Evolutionary conservation across 169 alveolate genomes (phyloP), one percentile per base, ranked within the genome.

Genomic region (Sarcocystis neurona): DNA sequence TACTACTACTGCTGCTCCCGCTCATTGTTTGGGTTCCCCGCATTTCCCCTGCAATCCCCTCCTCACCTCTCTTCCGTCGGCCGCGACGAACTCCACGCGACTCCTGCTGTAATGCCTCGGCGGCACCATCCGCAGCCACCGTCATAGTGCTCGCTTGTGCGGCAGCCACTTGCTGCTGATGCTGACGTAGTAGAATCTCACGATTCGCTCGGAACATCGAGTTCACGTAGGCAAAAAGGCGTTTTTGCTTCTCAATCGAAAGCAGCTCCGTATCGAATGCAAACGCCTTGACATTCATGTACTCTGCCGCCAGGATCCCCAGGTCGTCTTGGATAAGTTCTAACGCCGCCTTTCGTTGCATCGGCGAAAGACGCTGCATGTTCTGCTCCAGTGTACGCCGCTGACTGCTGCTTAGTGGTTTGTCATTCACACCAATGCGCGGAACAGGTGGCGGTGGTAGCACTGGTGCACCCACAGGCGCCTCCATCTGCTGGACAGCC

Each of bases 241-340:
- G 93, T 79, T 94, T 92, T 85, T 95, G 97, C 63, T 95, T 94
- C 87, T 95, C 97, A 12, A 95, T 93, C 32, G 97, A 94, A 58
- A 95, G 93, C 84, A 95, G 86, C 63, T 92, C 97, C 4, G 96
- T 94, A 86, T 95, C 97, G 85, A 95, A 94, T 30, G 93, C 79
- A 89, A 95, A 95, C 60, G 89, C 63, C 50, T 84, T 90, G 88
- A 94, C 97, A 87, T 89, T 77, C 94, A 93, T 94, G 79, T 94
- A 93, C 90, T 87, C 92, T 66, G 94, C 97, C 34, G 97, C 97
- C 44, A 95, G 87, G 68, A 95, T 95, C 27, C 97, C 97, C 48
- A 95, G 94, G 84, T 95, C 97, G 68, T 95, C 97, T 84, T 95
- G 97, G 37, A 95, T 91, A 34, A 95, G 95, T 84, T 95, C 97